phyloP scores from a whole-genome alignment of 2,329 filamentous ascomycete genomes.

The Didymella keratinophila region DNA sequence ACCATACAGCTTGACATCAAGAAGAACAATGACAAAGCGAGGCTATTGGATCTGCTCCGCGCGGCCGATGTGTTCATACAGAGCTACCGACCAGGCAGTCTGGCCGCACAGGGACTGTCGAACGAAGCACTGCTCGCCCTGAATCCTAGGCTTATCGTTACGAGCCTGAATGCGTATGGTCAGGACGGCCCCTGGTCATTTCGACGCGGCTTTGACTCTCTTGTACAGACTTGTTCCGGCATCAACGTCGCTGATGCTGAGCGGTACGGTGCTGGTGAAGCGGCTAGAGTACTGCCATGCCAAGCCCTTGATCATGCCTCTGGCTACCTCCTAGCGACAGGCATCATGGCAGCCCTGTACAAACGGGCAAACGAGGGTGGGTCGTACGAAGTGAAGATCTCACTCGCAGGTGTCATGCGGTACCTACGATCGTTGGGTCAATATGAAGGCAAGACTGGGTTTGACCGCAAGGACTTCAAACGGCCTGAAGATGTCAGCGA shows the following conservation, averaged over 20 bases:
- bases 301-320: slow-evolving; percentile 65
- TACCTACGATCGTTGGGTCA: slow-evolving; percentile 65
- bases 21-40: slow-evolving; percentile 50
- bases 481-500: slow-evolving; percentile 40
- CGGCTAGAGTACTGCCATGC: slow-evolving; percentile 57
- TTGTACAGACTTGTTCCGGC: slow-evolving; percentile 64
- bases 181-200: slow-evolving; percentile 56
- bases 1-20: slow-evolving; percentile 59
- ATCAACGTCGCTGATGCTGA: slow-evolving; percentile 65
- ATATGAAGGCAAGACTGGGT: slow-evolving; percentile 55
- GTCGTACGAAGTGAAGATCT: slow-evolving; percentile 63
- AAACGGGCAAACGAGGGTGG: slow-evolving; percentile 56
- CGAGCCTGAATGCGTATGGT: slow-evolving; percentile 63
- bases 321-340: slow-evolving; percentile 64
- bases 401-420: slow-evolving; percentile 63
- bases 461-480: slow-evolving; percentile 49
- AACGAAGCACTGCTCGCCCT: slow-evolving; percentile 48
- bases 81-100: slow-evolving; percentile 60
- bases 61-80: slow-evolving; percentile 64
- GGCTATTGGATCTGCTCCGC: slow-evolving; percentile 54
- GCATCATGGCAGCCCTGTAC: slow-evolving; percentile 62
- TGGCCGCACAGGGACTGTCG: slow-evolving; percentile 56
- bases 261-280: slow-evolving; percentile 51
- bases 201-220: slow-evolving; percentile 63
- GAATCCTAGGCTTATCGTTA: slow-evolving; percentile 59